phyloP scores from a whole-genome alignment of 2,329 filamentous ascomycete species.

The Sporothrix inflata region DNA sequence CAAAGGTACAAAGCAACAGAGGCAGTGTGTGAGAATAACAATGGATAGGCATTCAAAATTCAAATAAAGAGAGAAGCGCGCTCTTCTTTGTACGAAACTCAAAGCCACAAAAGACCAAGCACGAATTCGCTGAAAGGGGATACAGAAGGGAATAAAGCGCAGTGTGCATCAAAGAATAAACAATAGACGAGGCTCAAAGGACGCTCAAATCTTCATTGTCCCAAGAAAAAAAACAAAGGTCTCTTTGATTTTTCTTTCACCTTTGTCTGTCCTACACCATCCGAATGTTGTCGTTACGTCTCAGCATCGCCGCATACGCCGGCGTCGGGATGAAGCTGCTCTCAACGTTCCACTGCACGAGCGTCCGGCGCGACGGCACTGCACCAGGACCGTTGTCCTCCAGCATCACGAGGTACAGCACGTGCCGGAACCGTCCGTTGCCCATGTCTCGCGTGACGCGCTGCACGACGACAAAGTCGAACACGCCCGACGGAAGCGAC shows the following conservation, averaged over 20 bases:
- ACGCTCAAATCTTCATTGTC: background rate
- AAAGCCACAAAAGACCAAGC: background rate
- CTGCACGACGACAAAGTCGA: constrained; percentile 25
- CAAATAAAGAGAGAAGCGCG: background rate
- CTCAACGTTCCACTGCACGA: constrained; percentile 26
- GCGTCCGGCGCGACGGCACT: background rate
- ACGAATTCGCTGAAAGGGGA: background rate
- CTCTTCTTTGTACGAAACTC: background rate
- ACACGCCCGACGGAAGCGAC: constrained; percentile 23
- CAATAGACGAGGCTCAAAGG: background rate
- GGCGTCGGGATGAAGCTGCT: constrained; percentile 13
- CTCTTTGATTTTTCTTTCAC: background rate
- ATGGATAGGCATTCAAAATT: background rate
- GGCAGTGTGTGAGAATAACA: background rate
- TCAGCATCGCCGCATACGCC: constrained; percentile 14
- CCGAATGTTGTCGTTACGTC: background rate
- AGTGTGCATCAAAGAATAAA: background rate
- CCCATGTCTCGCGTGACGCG: constrained; percentile 13
- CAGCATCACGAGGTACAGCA: constrained; percentile 21
- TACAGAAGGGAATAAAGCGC: background rate
- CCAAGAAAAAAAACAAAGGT: background rate
- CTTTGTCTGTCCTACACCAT: constrained; percentile 4
- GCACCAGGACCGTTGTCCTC: background rate
- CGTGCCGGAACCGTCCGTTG: background rate
- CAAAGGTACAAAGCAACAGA: background rate